These are phyloP conservation scores for Nidularia pulvinata DNA, from an alignment of 768 basidiomycete genomes.

Conservation along the genomic window DNA sequence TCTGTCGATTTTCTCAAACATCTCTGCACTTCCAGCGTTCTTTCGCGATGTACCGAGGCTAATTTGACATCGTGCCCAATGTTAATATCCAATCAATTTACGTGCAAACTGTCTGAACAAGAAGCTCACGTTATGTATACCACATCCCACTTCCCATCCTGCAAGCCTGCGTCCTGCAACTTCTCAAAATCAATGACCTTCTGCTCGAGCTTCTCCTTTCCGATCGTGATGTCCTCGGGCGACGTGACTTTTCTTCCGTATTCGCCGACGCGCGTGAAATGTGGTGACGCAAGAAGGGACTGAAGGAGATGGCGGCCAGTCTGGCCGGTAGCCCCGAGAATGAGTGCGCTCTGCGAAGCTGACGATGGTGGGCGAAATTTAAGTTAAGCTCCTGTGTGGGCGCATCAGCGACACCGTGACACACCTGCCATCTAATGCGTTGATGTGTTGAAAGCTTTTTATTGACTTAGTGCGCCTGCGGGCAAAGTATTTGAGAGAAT, in stretches of 20 bases:
- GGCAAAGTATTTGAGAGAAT: too few species aligned
- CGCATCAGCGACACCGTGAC: too few species aligned
- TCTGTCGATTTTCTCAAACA: constrained; percentile 78
- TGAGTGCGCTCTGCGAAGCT: constrained; percentile 52
- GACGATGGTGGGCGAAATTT: background rate
- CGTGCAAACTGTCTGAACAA: background rate
- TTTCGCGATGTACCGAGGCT: constrained; percentile 69
- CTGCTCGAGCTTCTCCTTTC: constrained; percentile 65
- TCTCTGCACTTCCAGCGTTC: constrained; percentile 58
- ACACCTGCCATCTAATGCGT: too few species aligned
- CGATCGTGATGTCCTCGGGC: constrained; percentile 29
- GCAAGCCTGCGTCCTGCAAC: constrained; percentile 46
- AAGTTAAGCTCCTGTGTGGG: too few species aligned
- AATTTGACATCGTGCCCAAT: background rate
- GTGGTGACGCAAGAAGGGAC: constrained; percentile 55
- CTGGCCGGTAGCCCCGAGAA: constrained; percentile 77
- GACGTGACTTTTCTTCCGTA: constrained; percentile 67
- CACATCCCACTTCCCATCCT: constrained; percentile 67
- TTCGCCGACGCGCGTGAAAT: constrained; percentile 63
- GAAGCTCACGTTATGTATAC: constrained; percentile 65
- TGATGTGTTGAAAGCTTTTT: too few species aligned
- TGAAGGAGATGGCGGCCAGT: constrained; percentile 61
- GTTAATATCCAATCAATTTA: background rate
- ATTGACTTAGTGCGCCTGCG: too few species aligned
- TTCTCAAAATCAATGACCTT: constrained; percentile 72